A percentile compares a stretch with the other conserved stretches of the same genome.
Evolutionary conservation across 495 filamentous ascomycete genomes (phyloP).

Genomic region (Lasiosphaeriaceae sp.): DNA sequence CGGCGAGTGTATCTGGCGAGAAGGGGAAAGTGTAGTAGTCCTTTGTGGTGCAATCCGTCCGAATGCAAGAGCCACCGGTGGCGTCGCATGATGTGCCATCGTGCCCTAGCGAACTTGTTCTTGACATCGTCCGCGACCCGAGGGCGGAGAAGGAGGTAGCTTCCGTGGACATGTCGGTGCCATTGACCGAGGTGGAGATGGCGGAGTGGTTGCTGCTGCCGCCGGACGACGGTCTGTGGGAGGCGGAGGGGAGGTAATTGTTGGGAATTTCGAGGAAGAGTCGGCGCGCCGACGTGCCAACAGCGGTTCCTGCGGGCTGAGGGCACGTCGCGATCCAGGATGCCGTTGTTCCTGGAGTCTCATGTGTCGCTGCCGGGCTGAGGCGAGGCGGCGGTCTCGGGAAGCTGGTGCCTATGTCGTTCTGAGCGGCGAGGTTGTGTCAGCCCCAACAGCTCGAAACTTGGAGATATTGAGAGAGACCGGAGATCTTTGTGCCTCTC

Average conservation of each 20-base stretch:
- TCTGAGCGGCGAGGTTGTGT: background rate
- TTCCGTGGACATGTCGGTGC: background rate
- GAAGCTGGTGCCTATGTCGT: background rate
- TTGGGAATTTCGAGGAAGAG: conserved; percentile 1
- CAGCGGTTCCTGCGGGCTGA: background rate
- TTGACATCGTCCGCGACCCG: background rate
- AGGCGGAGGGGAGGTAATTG: background rate
- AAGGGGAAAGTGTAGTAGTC: conserved; percentile 47
- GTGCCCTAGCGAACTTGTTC: background rate
- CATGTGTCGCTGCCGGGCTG: background rate
- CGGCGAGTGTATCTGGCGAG: conserved; percentile 61
- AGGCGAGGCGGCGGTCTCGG: background rate
- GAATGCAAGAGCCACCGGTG: no score
- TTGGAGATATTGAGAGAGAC: no score
- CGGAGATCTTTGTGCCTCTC: no score
- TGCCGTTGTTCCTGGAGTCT: background rate
- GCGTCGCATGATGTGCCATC: background rate
- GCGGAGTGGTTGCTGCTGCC: background rate
- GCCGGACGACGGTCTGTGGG: background rate
- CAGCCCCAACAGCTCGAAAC: background rate
- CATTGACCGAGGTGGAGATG: background rate
- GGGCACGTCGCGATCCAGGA: background rate
- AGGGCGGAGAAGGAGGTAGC: background rate
- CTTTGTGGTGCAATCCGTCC: conserved; percentile 24
- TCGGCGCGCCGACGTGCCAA: background rate